Evolutionary conservation across 1,139 yeast species (phyloP).

Genomic region (Spencermartinsiella ligniputridi): DNA sequence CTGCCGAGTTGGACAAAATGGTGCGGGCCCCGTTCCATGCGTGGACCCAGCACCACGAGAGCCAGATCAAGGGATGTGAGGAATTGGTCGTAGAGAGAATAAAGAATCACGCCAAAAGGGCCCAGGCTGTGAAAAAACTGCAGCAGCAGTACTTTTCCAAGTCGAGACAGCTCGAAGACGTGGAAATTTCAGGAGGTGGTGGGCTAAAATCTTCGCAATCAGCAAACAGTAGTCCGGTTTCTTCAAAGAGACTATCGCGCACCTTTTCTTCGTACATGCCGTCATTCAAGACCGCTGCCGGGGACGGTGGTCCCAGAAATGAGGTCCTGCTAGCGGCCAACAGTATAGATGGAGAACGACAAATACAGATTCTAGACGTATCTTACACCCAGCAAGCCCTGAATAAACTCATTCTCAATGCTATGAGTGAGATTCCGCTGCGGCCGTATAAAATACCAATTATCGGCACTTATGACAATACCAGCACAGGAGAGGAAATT

Average conservation of each 20-base stretch:
- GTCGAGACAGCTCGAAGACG: conserved; percentile 66
- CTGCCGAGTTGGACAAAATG: conserved; percentile 52
- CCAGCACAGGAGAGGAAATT: conserved; percentile 56
- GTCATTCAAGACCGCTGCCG: not conserved
- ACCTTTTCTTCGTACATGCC: not conserved
- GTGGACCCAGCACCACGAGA: conserved; percentile 69
- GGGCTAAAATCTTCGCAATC: too few species aligned
- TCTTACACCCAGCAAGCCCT: conserved; percentile 17
- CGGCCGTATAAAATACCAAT: conserved; percentile 48
- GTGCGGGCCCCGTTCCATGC: conserved; percentile 66
- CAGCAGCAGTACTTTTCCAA: conserved; percentile 67
- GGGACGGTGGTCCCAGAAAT: not conserved
- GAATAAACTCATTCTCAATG: conserved; percentile 35
- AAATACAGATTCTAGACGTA: conserved; percentile 27
- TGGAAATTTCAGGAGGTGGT: conserved; percentile 12
- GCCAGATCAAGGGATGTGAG: conserved; percentile 58
- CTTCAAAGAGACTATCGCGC: not conserved
- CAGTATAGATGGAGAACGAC: not conserved
- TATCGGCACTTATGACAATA: conserved; percentile 56
- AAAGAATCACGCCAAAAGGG: conserved; percentile 45
- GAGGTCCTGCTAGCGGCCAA: not conserved
- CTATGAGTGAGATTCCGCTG: conserved; percentile 41
- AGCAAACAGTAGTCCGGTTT: not conserved
- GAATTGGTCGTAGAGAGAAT: conserved; percentile 45
- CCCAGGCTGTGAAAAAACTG: conserved; percentile 46